A percentile compares a stretch with the other conserved stretches of the same genome.
Conservation (phyloP, 169 alveolate species). For the Condylostoma magnum region DNA sequence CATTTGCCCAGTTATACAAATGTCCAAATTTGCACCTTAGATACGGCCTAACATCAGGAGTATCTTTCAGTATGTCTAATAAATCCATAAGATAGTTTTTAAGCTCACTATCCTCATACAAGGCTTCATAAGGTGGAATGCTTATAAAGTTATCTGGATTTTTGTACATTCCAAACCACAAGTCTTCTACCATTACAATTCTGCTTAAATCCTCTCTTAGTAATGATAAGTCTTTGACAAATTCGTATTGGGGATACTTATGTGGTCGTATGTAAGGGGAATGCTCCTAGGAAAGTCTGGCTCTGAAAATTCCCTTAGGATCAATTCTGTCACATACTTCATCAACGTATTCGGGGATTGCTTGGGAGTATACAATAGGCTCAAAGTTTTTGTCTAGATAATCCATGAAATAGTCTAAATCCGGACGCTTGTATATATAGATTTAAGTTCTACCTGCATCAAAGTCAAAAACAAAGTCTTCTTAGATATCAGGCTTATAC, state of each 20-base stretch:
- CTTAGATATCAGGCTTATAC: slow-evolving; percentile 26
- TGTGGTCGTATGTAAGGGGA: slow-evolving; percentile 19
- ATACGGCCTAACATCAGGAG: slow-evolving; percentile 27
- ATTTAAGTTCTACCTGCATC: neutral
- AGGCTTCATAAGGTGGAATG: slow-evolving; percentile 11
- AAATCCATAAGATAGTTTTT: neutral
- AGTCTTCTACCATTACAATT: slow-evolving; percentile 23
- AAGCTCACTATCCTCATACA: neutral
- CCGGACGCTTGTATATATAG: slow-evolving; percentile 27
- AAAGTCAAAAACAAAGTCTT: slow-evolving; percentile 13
- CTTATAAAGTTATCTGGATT: slow-evolving; percentile 16
- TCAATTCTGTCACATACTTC: slow-evolving; percentile 33
- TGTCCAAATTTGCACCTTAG: slow-evolving; percentile 5
- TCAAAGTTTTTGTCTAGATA: slow-evolving; percentile 30
- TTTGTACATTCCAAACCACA: slow-evolving; percentile 13
- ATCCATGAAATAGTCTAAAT: slow-evolving; percentile 38
- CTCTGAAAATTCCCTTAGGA: slow-evolving; percentile 44
- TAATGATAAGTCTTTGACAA: slow-evolving; percentile 6
- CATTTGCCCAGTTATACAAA: slow-evolving; percentile 27
- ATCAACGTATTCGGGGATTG: slow-evolving; percentile 32
- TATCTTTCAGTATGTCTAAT: neutral
- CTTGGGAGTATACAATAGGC: slow-evolving; percentile 39
- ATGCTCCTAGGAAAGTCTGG: slow-evolving; percentile 37
- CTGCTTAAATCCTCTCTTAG: slow-evolving; percentile 13
- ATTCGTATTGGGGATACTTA: slow-evolving; percentile 25